Evolutionary conservation across 2,329 filamentous ascomycete genomes (phyloP).

Genomic region (Fusarium mundagurra): DNA sequence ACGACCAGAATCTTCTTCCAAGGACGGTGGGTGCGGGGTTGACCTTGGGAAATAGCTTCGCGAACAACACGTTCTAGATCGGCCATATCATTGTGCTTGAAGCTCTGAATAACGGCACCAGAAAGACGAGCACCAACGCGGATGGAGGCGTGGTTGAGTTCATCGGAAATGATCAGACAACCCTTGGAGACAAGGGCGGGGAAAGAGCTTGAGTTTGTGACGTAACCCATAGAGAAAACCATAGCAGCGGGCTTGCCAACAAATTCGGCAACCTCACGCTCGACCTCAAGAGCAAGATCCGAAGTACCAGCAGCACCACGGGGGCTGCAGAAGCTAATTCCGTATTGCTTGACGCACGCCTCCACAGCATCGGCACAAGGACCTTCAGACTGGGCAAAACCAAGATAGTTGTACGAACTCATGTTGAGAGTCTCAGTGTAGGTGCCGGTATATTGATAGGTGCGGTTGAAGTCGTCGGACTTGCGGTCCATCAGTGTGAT

Average conservation of each 20-base stretch:
- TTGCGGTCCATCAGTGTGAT: constrained; percentile 93
- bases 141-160: constrained; percentile 97
- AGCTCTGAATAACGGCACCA: constrained; percentile 92
- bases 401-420: constrained; percentile 99
- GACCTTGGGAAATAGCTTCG: constrained; percentile 94
- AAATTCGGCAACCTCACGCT: constrained; percentile 87
- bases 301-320: constrained; percentile 86
- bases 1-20: constrained; percentile 99
- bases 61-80: constrained; percentile 87
- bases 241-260: constrained; percentile 94
- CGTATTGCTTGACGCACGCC: constrained; percentile 84
- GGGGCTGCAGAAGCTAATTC: constrained; percentile 83
- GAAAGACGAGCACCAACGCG: constrained; percentile 94
- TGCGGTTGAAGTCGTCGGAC: constrained; percentile 90
- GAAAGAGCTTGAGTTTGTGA: constrained; percentile 93
- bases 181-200: constrained; percentile 92
- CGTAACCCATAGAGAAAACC: constrained; percentile 99
- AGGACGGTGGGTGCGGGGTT: constrained; percentile 96
- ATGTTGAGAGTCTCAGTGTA: constrained; percentile 96
- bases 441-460: constrained; percentile 89
- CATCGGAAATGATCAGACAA: constrained; percentile 93
- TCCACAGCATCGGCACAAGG: constrained; percentile 95
- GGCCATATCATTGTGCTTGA: constrained; percentile 96
- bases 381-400: constrained; percentile 96
- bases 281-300: constrained; percentile 88